Percentiles rank a stretch among this genome's conserved stretches.
phyloP scores from a whole-genome alignment of 352 stramenopile species.

The Phytophthora aleatoria region DNA sequence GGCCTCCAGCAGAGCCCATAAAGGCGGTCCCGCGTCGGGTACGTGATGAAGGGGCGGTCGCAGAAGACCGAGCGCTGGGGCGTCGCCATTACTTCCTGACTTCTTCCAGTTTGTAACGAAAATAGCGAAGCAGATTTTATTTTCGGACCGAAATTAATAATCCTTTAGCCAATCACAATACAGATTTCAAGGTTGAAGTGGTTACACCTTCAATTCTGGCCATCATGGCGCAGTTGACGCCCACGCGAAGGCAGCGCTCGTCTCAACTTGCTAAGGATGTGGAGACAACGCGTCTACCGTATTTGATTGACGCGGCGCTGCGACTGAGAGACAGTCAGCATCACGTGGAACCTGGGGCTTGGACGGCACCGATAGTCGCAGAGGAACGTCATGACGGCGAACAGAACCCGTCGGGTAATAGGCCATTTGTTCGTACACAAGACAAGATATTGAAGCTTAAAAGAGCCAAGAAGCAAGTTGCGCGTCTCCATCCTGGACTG shows the following conservation, averaged over 20 bases:
- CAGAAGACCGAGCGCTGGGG: conserved; percentile 35
- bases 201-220: conserved; percentile 7
- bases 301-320: conserved; percentile 18
- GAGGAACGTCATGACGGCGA: conserved; percentile 27
- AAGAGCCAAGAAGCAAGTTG: conserved; percentile 4
- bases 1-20: conserved; percentile 84
- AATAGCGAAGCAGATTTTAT: neutral
- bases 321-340: conserved; percentile 7
- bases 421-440: neutral
- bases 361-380: neutral
- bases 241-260: neutral
- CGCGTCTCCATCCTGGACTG: neutral
- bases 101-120: conserved; percentile 13
- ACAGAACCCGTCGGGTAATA: neutral
- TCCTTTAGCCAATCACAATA: conserved; percentile 15
- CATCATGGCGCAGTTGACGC: conserved; percentile 7
- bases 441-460: conserved; percentile 2
- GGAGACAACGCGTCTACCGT: conserved; percentile 25
- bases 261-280: neutral
- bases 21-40: conserved; percentile 62
- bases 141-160: conserved; percentile 2
- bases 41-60: conserved; percentile 72
- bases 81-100: conserved; percentile 19
- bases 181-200: conserved; percentile 11
- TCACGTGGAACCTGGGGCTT: conserved; percentile 1